phyloP scores from a whole-genome alignment of 768 basidiomycete species.

The Hypsizygus marmoreus region DNA sequence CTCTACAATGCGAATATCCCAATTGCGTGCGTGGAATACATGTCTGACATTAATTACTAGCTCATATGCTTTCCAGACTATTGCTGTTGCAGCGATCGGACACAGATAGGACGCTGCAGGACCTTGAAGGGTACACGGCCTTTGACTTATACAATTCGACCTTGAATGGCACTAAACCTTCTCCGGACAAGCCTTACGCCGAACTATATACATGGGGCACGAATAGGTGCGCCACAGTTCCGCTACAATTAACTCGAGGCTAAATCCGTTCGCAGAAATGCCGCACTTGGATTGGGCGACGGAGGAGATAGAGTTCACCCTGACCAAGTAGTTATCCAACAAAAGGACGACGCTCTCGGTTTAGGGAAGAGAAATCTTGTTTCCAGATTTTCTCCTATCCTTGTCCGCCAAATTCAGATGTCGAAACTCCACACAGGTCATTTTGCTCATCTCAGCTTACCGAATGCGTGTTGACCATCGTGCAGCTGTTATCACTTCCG shows the following conservation, averaged over 20 bases:
- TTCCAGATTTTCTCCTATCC: slow-evolving; percentile 62
- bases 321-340: slow-evolving; percentile 65
- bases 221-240: slow-evolving; percentile 54
- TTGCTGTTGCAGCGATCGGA: slow-evolving; percentile 77
- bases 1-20: slow-evolving; percentile 79
- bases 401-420: slow-evolving; percentile 73
- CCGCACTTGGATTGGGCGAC: slow-evolving; percentile 83
- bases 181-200: slow-evolving; percentile 32
- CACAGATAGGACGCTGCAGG: slow-evolving; percentile 72
- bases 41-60: slow-evolving; percentile 3
- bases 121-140: slow-evolving; percentile 86
- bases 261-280: slow-evolving; percentile 57
- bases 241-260: not conserved
- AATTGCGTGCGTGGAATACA: slow-evolving; percentile 51
- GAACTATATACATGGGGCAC: slow-evolving; percentile 89
- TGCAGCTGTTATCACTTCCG: slow-evolving; percentile 66
- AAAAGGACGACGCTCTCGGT: slow-evolving; percentile 31
- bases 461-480: not conserved
- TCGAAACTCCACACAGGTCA: slow-evolving; percentile 86
- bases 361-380: slow-evolving; percentile 30
- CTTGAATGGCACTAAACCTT: slow-evolving; percentile 69
- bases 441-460: slow-evolving; percentile 9
- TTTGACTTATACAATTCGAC: slow-evolving; percentile 95
- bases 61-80: slow-evolving; percentile 41
- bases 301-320: slow-evolving; percentile 77